A percentile compares a stretch with the other conserved stretches of the same genome.
These are phyloP conservation scores for Hypoxylon cercidicola DNA, from an alignment of 495 filamentous ascomycete genomes.

Conservation along the genomic window DNA sequence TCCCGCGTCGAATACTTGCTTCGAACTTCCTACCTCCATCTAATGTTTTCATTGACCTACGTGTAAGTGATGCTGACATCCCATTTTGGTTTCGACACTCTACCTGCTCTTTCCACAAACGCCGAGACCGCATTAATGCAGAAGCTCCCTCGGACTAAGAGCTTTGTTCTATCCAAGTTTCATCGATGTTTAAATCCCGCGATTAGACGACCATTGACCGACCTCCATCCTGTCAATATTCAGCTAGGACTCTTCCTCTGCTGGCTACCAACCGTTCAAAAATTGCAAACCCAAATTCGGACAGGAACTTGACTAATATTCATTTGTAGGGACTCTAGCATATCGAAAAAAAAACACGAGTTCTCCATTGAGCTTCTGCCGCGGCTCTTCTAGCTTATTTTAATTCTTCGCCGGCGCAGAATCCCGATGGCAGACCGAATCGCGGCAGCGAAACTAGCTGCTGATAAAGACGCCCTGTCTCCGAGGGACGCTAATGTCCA, in stretches of 20 bases:
- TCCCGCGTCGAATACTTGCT: slow-evolving; percentile 1
- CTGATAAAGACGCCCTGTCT: slow-evolving; percentile 75
- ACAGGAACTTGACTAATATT: slow-evolving; percentile 15
- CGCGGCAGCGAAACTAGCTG: slow-evolving; percentile 50
- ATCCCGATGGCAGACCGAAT: slow-evolving; percentile 46
- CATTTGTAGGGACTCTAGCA: slow-evolving; percentile 13
- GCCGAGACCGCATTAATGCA: not conserved
- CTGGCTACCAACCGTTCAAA: not conserved
- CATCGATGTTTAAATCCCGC: too few relatives aligned
- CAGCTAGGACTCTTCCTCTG: not conserved
- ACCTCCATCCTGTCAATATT: not conserved
- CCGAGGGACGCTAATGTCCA: slow-evolving; percentile 75
- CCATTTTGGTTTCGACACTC: not conserved
- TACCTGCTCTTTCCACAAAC: slow-evolving; percentile 13
- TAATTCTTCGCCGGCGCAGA: slow-evolving; percentile 15
- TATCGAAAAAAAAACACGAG: slow-evolving; percentile 5
- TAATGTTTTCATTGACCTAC: slow-evolving; percentile 23
- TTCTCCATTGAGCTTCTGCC: slow-evolving; percentile 11
- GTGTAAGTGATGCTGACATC: slow-evolving; percentile 27
- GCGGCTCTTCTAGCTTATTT: slow-evolving; percentile 18
- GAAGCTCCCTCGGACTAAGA: not conserved
- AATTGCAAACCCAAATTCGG: not conserved
- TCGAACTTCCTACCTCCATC: slow-evolving; percentile 9
- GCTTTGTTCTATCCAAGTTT: slow-evolving; percentile 3
- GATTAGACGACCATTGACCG: too few relatives aligned